Base-by-base conservation (phyloP, 78 protist species). In the Dictyostelium purpureum region DNA sequence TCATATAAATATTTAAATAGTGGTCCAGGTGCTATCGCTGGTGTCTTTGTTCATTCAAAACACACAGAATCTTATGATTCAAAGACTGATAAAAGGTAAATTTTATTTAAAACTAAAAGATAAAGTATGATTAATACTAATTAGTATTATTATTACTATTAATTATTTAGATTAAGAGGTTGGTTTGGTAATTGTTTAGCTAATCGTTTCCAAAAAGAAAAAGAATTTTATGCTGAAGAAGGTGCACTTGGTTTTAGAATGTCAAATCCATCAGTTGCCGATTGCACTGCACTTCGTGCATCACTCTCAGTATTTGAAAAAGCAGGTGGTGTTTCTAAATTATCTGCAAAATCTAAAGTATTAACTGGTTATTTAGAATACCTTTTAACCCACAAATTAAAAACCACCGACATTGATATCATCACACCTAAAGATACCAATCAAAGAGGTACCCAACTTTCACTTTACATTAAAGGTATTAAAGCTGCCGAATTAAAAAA, bases 11-110 rank as follows among this genome's bases (percentile, higher is more conserved):
- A 98, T 89, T 63, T 97, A 49, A 97, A 97, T 85, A 33, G 94
- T 2, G 98, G 99, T 5, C 99, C 99, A 11, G 99, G 99, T 24
- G 65, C 90, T 79, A 95, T 98, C 6, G 98, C 90, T 24, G 98
- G 98, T 31, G 74, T 76, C 0, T 98, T 98, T 33, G 94, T 98
- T 1, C 98, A 98, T 66, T 63, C 56, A 10, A 63, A 38, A 43
- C 90, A 94, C 82, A 87, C 71, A 47, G 4, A 54, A 21, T 37
- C 18, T 4, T 49, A 74, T 9, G 47, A 63, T 40, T 16, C 26
- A 3, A 14, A 26, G 35, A 73, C 43, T 26, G 92, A 85, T 66
- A 37, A 14, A n/a, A n/a, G n/a, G n/a, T n/a, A n/a, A n/a, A n/a
- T n/a, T n/a, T n/a, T n/a, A n/a, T n/a, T n/a, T n/a, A n/a, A n/a